A percentile compares a stretch with the other conserved stretches of the same genome.
These are phyloP conservation scores for Eucalyptus victrix DNA, from an alignment of 345 rosid species.

Conservation along the genomic window DNA sequence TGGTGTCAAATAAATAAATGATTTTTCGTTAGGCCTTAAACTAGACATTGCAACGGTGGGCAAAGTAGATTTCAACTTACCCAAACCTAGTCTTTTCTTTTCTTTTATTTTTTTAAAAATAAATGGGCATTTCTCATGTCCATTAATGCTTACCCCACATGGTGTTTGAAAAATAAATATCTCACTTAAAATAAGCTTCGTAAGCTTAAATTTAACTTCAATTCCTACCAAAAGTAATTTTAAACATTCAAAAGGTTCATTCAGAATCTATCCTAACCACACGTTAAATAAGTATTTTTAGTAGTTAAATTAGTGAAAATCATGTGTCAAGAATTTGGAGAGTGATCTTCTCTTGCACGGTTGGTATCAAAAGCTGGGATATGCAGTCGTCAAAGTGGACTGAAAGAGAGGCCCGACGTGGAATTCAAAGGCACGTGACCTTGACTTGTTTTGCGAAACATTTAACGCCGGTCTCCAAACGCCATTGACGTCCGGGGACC, in stretches of 20 bases:
- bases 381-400: background rate
- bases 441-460: background rate
- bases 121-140: background rate
- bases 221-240: background rate
- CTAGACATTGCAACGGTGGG: background rate
- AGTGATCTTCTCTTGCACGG: background rate
- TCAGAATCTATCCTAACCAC: too few species aligned
- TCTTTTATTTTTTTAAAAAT: background rate
- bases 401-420: background rate
- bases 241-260: background rate
- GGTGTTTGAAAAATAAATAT: background rate
- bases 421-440: background rate
- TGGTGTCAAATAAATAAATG: background rate
- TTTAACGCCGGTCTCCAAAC: background rate
- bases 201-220: background rate
- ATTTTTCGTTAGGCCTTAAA: background rate
- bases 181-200: background rate
- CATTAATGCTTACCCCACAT: background rate
- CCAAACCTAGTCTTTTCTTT: background rate
- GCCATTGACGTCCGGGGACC: background rate
- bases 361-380: background rate
- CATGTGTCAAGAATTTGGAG: background rate
- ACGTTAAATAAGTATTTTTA: background rate
- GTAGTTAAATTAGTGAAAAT: background rate
- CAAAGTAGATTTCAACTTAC: background rate